Evolutionary conservation across 2,329 filamentous ascomycete genomes (phyloP).

Genomic region (Pseudocercospora vitis): DNA sequence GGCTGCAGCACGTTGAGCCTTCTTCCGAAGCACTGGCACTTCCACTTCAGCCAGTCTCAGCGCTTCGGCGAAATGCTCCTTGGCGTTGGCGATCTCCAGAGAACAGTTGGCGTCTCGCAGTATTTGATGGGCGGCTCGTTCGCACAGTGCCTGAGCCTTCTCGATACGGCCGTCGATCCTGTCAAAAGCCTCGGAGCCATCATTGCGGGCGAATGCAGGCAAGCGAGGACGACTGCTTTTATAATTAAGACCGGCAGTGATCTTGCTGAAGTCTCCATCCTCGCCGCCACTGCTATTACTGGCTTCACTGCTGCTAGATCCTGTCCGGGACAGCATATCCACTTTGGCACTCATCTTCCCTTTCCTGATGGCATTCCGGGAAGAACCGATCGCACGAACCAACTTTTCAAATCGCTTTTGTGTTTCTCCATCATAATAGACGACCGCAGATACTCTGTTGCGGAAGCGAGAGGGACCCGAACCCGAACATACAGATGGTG

Average conservation of each 20-base stretch:
- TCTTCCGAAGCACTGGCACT: constrained; percentile 26
- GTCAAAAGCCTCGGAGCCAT: constrained; percentile 48
- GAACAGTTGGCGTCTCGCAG: constrained; percentile 82
- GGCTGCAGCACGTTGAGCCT: constrained; percentile 28
- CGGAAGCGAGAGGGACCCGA: constrained; percentile 59
- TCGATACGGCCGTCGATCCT: constrained; percentile 76
- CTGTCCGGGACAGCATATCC: constrained; percentile 46
- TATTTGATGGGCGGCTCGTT: constrained; percentile 84
- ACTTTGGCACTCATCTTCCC: constrained; percentile 80
- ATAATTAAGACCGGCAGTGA: constrained; percentile 39
- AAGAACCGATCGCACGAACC: constrained; percentile 76
- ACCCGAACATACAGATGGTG: constrained; percentile 44
- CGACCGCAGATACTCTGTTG: constrained; percentile 72
- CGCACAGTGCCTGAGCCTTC: constrained; percentile 75
- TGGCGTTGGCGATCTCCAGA: constrained; percentile 71
- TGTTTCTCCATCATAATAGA: constrained; percentile 89
- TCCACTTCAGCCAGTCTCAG: constrained; percentile 50
- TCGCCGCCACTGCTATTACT: constrained; percentile 40
- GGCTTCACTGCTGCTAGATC: constrained; percentile 36
- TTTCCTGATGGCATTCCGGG: constrained; percentile 81
- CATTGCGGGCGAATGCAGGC: constrained; percentile 20
- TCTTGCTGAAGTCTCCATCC: constrained; percentile 35
- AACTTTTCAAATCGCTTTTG: constrained; percentile 80
- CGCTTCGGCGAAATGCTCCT: constrained; percentile 63
- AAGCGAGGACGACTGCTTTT: constrained; percentile 24